Evolutionary conservation across 1,284 basidiomycete genomes (phyloP), one percentile per base, ranked within the genome.

Genomic region (Ganoderma leucocontextum): DNA sequence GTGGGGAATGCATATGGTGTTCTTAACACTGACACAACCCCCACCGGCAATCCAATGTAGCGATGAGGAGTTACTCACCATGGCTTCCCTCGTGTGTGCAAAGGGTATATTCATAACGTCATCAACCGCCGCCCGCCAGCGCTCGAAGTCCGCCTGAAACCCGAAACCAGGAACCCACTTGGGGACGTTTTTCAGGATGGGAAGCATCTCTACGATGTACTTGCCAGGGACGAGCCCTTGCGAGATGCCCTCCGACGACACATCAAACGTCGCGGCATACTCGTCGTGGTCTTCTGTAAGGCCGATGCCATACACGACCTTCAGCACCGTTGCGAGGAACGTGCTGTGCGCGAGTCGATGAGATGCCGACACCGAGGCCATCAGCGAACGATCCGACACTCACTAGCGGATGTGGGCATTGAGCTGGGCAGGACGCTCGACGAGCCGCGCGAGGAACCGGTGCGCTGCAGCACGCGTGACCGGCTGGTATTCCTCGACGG

Each of bases 111-210:
- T 64, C n/a, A 67, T 68, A 17, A 67, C 57, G 67, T 22, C 53
- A 15, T 38, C 33, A 2, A 65, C 53, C 25, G 66, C 66, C 12
- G 66, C 52, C 69, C 33, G 33, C 25, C 47, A 29, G 25, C 55
- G 42, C 36, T 61, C 42, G 13, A 38, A 47, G 38, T 63, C 67
- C 2, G 47, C 47, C 47, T 49, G 22, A 22, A 49, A 49, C 22
- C 47, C 22, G 47, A 49, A 49, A 0, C 67, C 67, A 6, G 72
- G 70, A 4, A 71, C 10, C 72, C 70, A 71, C 6, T 53, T 15
- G 0, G 77, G 77, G 3, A 78, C 60, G 55, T 75, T 38, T 36
- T 61, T 62, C 15, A 77, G 33, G 62, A 72, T 63, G 1, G 76
- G 75, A 4, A 78, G 33, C n/a, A 67, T 25, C 12, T 74, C 73